Evolutionary conservation across 768 basidiomycete genomes (phyloP), one percentile per base, ranked within the genome.

Genomic region (Boletus coccyginus): DNA sequence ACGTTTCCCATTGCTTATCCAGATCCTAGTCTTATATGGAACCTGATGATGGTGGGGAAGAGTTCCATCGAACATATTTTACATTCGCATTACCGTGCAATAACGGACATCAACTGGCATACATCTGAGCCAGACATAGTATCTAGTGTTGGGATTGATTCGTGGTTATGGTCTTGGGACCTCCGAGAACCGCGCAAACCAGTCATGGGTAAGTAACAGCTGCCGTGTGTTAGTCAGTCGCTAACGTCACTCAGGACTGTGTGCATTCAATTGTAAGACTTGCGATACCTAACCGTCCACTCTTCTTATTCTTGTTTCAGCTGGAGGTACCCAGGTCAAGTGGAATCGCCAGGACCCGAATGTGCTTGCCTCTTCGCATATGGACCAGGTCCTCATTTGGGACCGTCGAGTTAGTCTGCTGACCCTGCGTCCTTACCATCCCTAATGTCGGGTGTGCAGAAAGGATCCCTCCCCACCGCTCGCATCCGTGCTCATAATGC

Each of bases 81-180:
- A 6, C 87, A 88, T 57, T 88, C 91, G 1, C 97, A 99, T 67
- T 92, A 93, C 59, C 86, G 96, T 44, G 94, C 94, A 6, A 94
- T 99, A 52, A 98, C 97, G 4, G 97, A 99, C 66, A 92, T 98
- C 66, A 98, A 99, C 67, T 99, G 96, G 96, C 92, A 94, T 65
- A 88, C 88, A 0, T 81, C 81, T 5, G 87, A 94, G 63, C 88
- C 90, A 6, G 86, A 97, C 55, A 77, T 86, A 13, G 90, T 98
- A 17, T 88, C 90, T 3, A 96, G 94, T 46, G 93, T 89, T 0
- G 89, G 92, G 0, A 89, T 99, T 49, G 97, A 99, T 67, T 88
- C 94, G 0, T 97, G 95, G 86, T 71, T 98, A 19, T 91, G 92
- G 86, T 85, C 87, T 14, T 99, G 96, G 95, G 97, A 98, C 70